Conservation (phyloP, 164 flowering plant species). For the Kalanchoe fedtschenkoi region DNA sequence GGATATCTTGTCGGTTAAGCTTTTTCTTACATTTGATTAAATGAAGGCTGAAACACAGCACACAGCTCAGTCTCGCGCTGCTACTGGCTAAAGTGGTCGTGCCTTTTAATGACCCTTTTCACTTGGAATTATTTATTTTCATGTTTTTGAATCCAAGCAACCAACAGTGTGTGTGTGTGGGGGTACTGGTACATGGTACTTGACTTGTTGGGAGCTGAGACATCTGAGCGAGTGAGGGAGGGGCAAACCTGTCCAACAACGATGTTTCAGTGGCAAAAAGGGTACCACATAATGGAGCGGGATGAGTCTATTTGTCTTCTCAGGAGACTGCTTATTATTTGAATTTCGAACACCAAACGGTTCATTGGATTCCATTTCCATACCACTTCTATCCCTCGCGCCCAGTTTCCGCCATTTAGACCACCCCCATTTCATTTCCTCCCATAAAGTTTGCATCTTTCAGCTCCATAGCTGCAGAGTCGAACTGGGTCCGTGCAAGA, state of each 20-base stretch:
- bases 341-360: constrained; percentile 6
- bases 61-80: neutral
- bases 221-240: too few species aligned
- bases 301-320: constrained; percentile 2
- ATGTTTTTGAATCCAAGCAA: neutral
- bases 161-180: neutral
- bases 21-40: neutral
- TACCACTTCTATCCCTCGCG: neutral
- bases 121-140: too few species aligned
- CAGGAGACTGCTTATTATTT: constrained; percentile 1
- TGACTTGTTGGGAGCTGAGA: constrained; percentile 2
- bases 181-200: too few species aligned
- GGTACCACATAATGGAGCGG: neutral
- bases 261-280: neutral
- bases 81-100: neutral
- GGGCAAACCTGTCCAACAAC: neutral
- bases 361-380: constrained; percentile 2
- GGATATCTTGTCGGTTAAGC: constrained; percentile 5
- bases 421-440: constrained; percentile 10
- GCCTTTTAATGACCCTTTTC: constrained; percentile 2
- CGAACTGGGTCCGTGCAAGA: neutral
- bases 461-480: neutral
- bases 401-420: neutral
- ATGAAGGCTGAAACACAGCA: neutral
- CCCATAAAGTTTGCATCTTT: neutral